Evolutionary conservation across 2,329 filamentous ascomycete species (phyloP).

Genomic region (Diatrype stigma): DNA sequence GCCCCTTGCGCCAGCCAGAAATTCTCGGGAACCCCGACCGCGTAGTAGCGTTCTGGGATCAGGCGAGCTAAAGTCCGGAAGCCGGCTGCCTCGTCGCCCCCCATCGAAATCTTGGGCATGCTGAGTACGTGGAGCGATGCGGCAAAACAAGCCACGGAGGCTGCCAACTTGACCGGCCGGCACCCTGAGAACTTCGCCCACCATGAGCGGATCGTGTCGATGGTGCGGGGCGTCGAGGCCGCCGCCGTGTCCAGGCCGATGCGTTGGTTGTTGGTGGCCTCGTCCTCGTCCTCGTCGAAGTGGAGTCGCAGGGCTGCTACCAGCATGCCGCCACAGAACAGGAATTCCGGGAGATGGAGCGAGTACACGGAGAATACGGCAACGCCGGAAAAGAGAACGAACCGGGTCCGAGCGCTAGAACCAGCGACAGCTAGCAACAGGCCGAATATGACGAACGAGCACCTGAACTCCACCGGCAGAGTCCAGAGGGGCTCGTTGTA

Average conservation of each 20-base stretch:
- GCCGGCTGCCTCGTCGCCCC: slow-evolving; percentile 15
- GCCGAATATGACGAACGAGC: slow-evolving; percentile 31
- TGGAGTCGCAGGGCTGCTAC: slow-evolving; percentile 25
- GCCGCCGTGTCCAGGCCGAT: no score
- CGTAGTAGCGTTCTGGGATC: slow-evolving; percentile 16
- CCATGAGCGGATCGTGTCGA: slow-evolving; percentile 1
- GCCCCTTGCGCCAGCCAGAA: slow-evolving; percentile 27
- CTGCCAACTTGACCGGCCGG: neutral
- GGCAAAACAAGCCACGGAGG: slow-evolving; percentile 8
- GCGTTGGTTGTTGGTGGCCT: neutral
- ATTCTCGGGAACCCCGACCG: slow-evolving; percentile 8
- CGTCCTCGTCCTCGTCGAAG: slow-evolving; percentile 10
- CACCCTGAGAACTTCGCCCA: slow-evolving; percentile 6
- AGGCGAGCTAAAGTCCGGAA: slow-evolving; percentile 14
- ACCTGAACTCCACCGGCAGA: slow-evolving; percentile 32
- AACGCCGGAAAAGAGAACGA: slow-evolving; percentile 12
- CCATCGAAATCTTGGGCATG: slow-evolving; percentile 18
- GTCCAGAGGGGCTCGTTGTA: slow-evolving; percentile 35
- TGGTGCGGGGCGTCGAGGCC: neutral
- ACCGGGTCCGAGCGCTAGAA: slow-evolving; percentile 14
- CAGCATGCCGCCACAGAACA: slow-evolving; percentile 30
- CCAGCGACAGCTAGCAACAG: slow-evolving; percentile 28
- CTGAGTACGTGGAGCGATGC: slow-evolving; percentile 13
- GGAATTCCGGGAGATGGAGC: slow-evolving; percentile 23
- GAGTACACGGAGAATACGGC: slow-evolving; percentile 20